phyloP scores from a whole-genome alignment of 2,329 filamentous ascomycete species.

The Colletotrichum tropicale region DNA sequence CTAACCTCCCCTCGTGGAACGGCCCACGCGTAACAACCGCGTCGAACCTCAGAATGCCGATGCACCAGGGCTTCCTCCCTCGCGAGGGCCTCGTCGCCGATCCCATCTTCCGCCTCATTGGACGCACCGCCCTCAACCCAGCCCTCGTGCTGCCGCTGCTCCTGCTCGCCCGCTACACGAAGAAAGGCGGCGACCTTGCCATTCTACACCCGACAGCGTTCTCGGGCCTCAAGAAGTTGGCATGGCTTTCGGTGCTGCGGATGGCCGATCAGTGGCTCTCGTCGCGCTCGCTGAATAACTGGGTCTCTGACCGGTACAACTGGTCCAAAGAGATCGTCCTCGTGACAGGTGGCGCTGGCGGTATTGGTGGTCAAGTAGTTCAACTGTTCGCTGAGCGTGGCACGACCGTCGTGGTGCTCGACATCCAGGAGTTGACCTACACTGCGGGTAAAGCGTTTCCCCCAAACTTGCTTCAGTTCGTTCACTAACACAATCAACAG shows the following conservation, averaged over 20 bases:
- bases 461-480: background rate
- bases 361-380: slow-evolving; percentile 73
- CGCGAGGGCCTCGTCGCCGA: slow-evolving; percentile 66
- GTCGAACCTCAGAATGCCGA: slow-evolving; percentile 5
- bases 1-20: background rate
- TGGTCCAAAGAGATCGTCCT: slow-evolving; percentile 75
- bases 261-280: slow-evolving; percentile 57
- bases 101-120: slow-evolving; percentile 61
- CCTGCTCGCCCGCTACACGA: slow-evolving; percentile 67
- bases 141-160: slow-evolving; percentile 67
- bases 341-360: slow-evolving; percentile 76
- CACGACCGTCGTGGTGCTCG: slow-evolving; percentile 73
- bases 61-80: slow-evolving; percentile 57
- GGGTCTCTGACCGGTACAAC: slow-evolving; percentile 59
- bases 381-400: slow-evolving; percentile 66
- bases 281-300: slow-evolving; percentile 52
- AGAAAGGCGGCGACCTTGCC: slow-evolving; percentile 59
- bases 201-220: slow-evolving; percentile 56
- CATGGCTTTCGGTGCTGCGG: slow-evolving; percentile 55
- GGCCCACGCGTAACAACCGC: background rate
- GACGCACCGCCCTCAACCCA: slow-evolving; percentile 68
- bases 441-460: slow-evolving; percentile 42
- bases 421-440: slow-evolving; percentile 66
- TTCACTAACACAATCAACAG: slow-evolving; percentile 23
- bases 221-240: slow-evolving; percentile 55